These are phyloP conservation scores for Pseudogymnoascus destructans DNA, from an alignment of 2,329 filamentous ascomycete genomes.

Conservation along the genomic window DNA sequence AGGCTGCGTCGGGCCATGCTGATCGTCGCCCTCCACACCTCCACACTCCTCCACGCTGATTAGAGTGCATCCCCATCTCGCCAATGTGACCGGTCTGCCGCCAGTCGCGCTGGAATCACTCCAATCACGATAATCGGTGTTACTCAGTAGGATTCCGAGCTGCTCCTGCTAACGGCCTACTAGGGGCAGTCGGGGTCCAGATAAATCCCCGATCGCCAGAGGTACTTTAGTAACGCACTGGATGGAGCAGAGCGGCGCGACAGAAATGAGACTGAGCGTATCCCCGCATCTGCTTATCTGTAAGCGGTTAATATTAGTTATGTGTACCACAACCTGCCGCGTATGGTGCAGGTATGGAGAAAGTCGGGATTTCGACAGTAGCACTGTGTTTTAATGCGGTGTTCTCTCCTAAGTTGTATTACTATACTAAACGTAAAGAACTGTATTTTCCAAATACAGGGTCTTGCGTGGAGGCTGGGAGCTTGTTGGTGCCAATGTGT, in stretches of 20 bases:
- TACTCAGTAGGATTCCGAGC: background rate
- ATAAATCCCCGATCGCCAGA: background rate
- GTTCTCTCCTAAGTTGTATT: background rate
- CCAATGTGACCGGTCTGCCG: background rate
- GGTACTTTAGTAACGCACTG: background rate
- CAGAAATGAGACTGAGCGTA: background rate
- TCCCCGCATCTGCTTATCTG: slow-evolving; percentile 1
- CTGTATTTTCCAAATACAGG: background rate
- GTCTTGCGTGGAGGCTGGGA: background rate
- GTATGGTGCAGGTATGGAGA: background rate
- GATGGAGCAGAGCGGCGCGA: background rate
- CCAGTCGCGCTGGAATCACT: background rate
- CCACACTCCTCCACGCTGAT: background rate
- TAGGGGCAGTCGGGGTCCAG: background rate
- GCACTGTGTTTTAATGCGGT: background rate
- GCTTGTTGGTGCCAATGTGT: background rate
- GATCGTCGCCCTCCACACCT: background rate
- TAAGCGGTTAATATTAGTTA: background rate
- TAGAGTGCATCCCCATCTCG: background rate
- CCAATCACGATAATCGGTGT: background rate
- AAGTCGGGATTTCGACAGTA: background rate
- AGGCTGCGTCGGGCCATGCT: background rate
- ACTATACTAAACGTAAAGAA: background rate
- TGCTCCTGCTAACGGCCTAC: background rate
- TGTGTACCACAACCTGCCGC: background rate